Conservation (phyloP, 768 basidiomycete genomes). For the Symmetrospora coprosmae region DNA sequence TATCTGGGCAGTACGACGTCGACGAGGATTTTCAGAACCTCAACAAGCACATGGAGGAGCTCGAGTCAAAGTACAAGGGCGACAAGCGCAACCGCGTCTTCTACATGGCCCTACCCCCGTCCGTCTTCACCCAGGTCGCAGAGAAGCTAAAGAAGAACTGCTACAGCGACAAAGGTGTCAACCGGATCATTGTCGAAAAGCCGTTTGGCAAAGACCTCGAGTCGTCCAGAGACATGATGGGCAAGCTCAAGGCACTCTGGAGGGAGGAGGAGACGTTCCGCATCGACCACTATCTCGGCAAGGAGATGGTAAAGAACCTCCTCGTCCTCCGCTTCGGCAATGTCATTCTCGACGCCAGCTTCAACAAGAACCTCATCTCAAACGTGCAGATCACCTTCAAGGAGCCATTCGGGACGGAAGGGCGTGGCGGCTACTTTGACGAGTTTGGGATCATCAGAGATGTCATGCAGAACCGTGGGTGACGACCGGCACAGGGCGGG, state of each 20-base stretch:
- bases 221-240: slow-evolving; percentile 63
- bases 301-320: slow-evolving; percentile 99
- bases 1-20: slow-evolving; percentile 80
- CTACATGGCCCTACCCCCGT: slow-evolving; percentile 94
- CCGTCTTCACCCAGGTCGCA: slow-evolving; percentile 81
- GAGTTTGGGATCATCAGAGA: slow-evolving; percentile 99
- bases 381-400: slow-evolving; percentile 99
- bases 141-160: slow-evolving; percentile 66
- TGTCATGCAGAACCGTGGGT: slow-evolving; percentile 91
- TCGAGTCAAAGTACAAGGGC: slow-evolving; percentile 72
- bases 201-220: slow-evolving; percentile 92
- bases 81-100: slow-evolving; percentile 53
- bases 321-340: slow-evolving; percentile 93
- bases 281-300: slow-evolving; percentile 97
- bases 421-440: slow-evolving; percentile 99
- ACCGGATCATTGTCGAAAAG: slow-evolving; percentile 94
- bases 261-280: slow-evolving; percentile 94
- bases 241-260: slow-evolving; percentile 72
- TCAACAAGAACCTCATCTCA: slow-evolving; percentile 91
- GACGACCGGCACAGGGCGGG: too few species aligned
- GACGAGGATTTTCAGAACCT: slow-evolving; percentile 61
- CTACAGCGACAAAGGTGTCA: slow-evolving; percentile 58
- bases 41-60: slow-evolving; percentile 56
- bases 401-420: slow-evolving; percentile 97
- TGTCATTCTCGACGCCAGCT: slow-evolving; percentile 66